These are phyloP conservation scores for Sonneratia alba DNA, from an alignment of 345 rosid species.

Conservation along the genomic window DNA sequence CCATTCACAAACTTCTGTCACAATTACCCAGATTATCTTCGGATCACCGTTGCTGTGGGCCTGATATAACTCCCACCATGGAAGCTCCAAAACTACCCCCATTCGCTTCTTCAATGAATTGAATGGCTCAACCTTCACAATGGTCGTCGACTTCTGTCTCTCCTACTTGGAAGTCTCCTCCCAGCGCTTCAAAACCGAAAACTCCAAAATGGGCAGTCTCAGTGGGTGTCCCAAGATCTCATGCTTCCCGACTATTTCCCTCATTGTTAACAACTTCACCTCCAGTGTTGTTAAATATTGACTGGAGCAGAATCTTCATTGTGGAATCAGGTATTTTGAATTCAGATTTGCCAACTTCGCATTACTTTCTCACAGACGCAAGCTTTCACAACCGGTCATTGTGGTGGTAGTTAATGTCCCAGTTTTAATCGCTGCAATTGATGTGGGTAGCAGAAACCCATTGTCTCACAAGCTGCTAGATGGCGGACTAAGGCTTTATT, in stretches of 20 bases:
- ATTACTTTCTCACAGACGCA: slow-evolving; percentile 51
- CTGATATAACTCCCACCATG: slow-evolving; percentile 47
- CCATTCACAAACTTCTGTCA: slow-evolving; percentile 56
- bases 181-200: slow-evolving; percentile 70
- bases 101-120: slow-evolving; percentile 81
- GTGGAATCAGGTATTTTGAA: slow-evolving; percentile 53
- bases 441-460: slow-evolving; percentile 91
- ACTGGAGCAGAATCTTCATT: slow-evolving; percentile 49
- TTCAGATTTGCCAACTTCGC: slow-evolving; percentile 36
- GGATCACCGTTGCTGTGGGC: slow-evolving; percentile 82
- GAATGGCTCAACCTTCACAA: slow-evolving; percentile 83
- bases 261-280: slow-evolving; percentile 67
- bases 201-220: slow-evolving; percentile 86
- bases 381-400: slow-evolving; percentile 77
- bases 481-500: slow-evolving; percentile 83
- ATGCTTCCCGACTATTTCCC: slow-evolving; percentile 28
- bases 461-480: slow-evolving; percentile 89
- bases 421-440: slow-evolving; percentile 82
- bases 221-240: slow-evolving; percentile 95
- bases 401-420: slow-evolving; percentile 82
- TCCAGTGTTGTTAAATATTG: slow-evolving; percentile 76
- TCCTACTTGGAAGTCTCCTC: slow-evolving; percentile 65
- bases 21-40: slow-evolving; percentile 74
- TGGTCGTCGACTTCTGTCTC: slow-evolving; percentile 32
- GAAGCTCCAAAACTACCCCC: slow-evolving; percentile 73